Base-by-base conservation (phyloP, 1,139 yeast species). In the Protomyces inundatus region DNA sequence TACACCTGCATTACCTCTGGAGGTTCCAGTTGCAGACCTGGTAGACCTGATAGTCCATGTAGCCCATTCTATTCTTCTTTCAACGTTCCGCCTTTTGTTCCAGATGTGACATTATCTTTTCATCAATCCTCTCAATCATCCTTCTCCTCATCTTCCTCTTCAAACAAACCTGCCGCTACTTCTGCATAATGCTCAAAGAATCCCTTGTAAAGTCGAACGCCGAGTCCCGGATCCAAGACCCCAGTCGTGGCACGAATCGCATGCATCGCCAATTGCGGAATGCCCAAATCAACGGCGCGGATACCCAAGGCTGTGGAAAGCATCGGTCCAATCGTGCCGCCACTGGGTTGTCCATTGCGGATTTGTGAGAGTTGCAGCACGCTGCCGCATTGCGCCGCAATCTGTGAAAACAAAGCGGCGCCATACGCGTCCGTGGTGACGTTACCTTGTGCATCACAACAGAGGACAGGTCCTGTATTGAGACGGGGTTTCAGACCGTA, bases 241-340 rank as follows among this genome's bases (percentile, higher is more conserved):
- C 97, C 97, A 48, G 96, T 93, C 4, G 96, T 91, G 75, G 93
- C 98, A 74, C 98, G 83, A 66, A 90, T 87, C 1, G 96, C 88
- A 73, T 93, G 98, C 98, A 93, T 93, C 64, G 95, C 86, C 70
- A 93, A 79, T 73, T 91, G 96, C 1, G 98, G 96, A 73, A 89
- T 90, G 63, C 98, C 98, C 66, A 93, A 77, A 75, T 93, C 98
- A 67, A 93, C 77, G 2, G 97, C 90, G 72, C 96, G 82, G 56
- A 93, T 82, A 61, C 98, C 98, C 57, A 93, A 81, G 70, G 88
- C 88, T 3, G 96, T 87, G 40, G 97, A 86, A 67, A 93, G 78
- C 74, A 90, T 87, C 32, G 98, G 98, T 0, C 98, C 98, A 71
- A 93, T 93, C 1, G 98, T 93, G 1, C 96, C 87, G 1, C 98